phyloP scores from a whole-genome alignment of 2,329 filamentous ascomycete genomes.

The Apiospora arundinis region DNA sequence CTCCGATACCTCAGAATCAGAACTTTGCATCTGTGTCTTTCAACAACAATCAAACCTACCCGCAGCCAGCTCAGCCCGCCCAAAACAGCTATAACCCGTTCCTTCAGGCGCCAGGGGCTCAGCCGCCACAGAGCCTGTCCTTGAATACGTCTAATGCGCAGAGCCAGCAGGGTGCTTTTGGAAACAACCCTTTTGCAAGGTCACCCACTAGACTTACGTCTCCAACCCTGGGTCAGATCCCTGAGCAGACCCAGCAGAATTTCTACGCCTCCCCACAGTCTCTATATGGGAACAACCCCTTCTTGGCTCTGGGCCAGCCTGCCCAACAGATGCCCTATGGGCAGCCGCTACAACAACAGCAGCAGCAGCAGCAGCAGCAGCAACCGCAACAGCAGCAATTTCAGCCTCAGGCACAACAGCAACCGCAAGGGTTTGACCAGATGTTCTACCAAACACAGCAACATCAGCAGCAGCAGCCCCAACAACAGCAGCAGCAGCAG shows the following conservation, averaged over 20 bases:
- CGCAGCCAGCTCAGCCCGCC: constrained; percentile 45
- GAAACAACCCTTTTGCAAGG: constrained; percentile 40
- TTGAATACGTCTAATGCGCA: constrained; percentile 38
- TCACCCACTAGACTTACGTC: constrained; percentile 41
- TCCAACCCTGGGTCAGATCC: constrained; percentile 42
- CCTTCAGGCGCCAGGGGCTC: constrained; percentile 43
- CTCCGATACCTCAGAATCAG: constrained; percentile 50
- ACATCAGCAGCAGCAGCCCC: constrained; percentile 37
- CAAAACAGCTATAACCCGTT: constrained; percentile 60
- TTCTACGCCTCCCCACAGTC: constrained; percentile 39
- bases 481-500: constrained; percentile 26
- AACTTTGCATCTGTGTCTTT: constrained; percentile 48
- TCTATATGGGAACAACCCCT: constrained; percentile 42
- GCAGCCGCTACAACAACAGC: constrained; percentile 27
- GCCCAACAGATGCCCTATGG: constrained; percentile 37
- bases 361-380: constrained; percentile 30
- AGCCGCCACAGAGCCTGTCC: constrained; percentile 40
- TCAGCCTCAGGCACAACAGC: constrained; percentile 33
- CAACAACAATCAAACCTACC: constrained; percentile 52
- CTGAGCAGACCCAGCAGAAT: constrained; percentile 45
- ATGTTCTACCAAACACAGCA: constrained; percentile 29
- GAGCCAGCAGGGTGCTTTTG: constrained; percentile 36
- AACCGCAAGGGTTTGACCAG: constrained; percentile 28
- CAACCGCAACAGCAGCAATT: constrained; percentile 37
- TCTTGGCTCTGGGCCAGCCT: constrained; percentile 40